Evolutionary conservation across 306 rosid genomes (phyloP).

Genomic region (Castanea mollissima): DNA sequence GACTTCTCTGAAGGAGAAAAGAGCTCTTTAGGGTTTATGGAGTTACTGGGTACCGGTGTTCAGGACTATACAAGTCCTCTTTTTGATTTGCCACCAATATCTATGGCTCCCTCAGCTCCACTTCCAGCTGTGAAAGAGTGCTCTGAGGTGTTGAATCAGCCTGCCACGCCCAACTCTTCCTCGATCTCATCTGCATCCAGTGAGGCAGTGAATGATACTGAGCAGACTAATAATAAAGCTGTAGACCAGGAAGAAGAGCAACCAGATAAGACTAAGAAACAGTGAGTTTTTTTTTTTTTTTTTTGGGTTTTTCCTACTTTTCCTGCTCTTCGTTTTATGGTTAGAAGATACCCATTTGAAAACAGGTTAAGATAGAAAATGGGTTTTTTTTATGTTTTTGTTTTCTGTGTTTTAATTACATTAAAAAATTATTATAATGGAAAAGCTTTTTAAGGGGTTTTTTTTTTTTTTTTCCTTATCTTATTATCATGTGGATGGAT

Average conservation of each 20-base stretch:
- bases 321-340: neutral
- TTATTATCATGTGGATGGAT: neutral
- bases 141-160: conserved; percentile 55
- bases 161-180: conserved; percentile 77
- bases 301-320: neutral
- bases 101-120: conserved; percentile 22
- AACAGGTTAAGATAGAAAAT: conserved; percentile 3
- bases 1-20: conserved; percentile 51
- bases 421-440: neutral
- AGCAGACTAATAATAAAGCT: conserved; percentile 29
- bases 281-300: conserved; percentile 37
- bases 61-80: conserved; percentile 37
- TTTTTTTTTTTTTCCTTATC: no score
- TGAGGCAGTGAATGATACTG: conserved; percentile 52
- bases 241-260: conserved; percentile 31
- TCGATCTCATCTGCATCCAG: conserved; percentile 82
- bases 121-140: conserved; percentile 34
- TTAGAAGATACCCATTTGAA: conserved; percentile 5
- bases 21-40: conserved; percentile 75
- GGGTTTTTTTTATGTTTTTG: neutral
- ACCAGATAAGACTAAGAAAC: conserved; percentile 43
- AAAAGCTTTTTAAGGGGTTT: neutral
- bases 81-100: conserved; percentile 46
- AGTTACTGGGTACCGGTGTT: conserved; percentile 43
- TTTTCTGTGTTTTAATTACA: neutral